These are phyloP conservation scores for Phytophthora sp. DNA, from an alignment of 352 stramenopile species.

Conservation along the genomic window DNA sequence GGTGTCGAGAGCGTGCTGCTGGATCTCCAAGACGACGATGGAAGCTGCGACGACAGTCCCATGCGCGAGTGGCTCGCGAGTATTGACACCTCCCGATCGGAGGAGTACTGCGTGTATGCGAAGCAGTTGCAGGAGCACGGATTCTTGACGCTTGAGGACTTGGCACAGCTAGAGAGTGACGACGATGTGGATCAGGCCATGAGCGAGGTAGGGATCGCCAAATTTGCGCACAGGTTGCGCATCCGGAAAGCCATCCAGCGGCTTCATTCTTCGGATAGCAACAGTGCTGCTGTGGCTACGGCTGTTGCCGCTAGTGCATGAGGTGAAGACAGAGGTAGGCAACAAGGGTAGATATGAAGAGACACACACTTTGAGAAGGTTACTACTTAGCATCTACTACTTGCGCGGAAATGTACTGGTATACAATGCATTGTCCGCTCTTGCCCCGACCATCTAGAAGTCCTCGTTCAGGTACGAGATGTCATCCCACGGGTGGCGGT, in stretches of 20 bases:
- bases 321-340: constrained; percentile 14
- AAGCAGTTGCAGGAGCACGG: constrained; percentile 68
- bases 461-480: constrained; percentile 95
- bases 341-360: constrained; percentile 22
- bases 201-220: constrained; percentile 76
- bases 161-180: constrained; percentile 64
- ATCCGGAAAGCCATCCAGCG: constrained; percentile 75
- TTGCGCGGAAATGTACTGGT: constrained; percentile 27
- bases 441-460: constrained; percentile 44
- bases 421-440: constrained; percentile 13
- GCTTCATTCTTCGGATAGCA: constrained; percentile 33
- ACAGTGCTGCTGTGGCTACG: constrained; percentile 13
- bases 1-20: constrained; percentile 33
- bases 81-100: constrained; percentile 50
- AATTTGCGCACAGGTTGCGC: constrained; percentile 74
- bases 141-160: constrained; percentile 59
- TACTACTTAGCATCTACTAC: constrained; percentile 42
- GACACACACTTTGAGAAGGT: constrained; percentile 33
- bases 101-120: constrained; percentile 68
- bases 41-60: constrained; percentile 20
- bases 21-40: constrained; percentile 37
- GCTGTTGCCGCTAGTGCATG: constrained; percentile 41
- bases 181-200: constrained; percentile 77
- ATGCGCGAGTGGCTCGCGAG: constrained; percentile 61
- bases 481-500: constrained; percentile 97